Evolutionary conservation across 164 flowering plant species (phyloP).

Genomic region (Warburgia ugandensis): DNA sequence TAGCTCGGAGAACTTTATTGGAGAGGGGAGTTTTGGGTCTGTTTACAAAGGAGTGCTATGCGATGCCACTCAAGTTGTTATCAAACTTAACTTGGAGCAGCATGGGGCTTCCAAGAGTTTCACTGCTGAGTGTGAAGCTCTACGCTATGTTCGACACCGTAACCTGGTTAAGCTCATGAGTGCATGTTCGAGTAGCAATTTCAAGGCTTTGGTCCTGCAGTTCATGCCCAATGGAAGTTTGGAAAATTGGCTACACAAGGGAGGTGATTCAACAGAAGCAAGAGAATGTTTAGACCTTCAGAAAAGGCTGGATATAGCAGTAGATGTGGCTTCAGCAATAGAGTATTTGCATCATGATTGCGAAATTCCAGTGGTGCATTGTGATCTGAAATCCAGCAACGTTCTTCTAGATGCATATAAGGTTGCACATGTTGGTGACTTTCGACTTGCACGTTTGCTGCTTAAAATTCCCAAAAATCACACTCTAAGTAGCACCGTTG

Average conservation of each 20-base stretch:
- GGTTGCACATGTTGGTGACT: slow-evolving; percentile 9
- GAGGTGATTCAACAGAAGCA: not conserved
- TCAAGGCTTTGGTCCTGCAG: slow-evolving; percentile 17
- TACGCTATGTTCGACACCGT: slow-evolving; percentile 5
- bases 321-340: slow-evolving; percentile 1
- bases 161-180: slow-evolving; percentile 12
- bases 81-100: slow-evolving; percentile 4
- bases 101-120: slow-evolving; percentile 10
- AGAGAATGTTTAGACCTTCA: not conserved
- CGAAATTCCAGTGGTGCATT: slow-evolving; percentile 5
- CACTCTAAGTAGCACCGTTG: slow-evolving; percentile 3
- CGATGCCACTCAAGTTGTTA: not conserved
- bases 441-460: slow-evolving; percentile 2
- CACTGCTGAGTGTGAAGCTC: slow-evolving; percentile 2
- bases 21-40: slow-evolving; percentile 10
- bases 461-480: not conserved
- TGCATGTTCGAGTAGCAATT: slow-evolving; percentile 8
- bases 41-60: slow-evolving; percentile 9
- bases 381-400: slow-evolving; percentile 18
- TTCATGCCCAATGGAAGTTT: slow-evolving; percentile 23
- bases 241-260: slow-evolving; percentile 10
- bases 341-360: slow-evolving; percentile 11
- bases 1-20: slow-evolving; percentile 2
- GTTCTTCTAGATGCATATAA: slow-evolving; percentile 14
- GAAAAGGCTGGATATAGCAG: not conserved